Conservation (phyloP, 805 yeast genomes). For the Pichia manshurica region DNA sequence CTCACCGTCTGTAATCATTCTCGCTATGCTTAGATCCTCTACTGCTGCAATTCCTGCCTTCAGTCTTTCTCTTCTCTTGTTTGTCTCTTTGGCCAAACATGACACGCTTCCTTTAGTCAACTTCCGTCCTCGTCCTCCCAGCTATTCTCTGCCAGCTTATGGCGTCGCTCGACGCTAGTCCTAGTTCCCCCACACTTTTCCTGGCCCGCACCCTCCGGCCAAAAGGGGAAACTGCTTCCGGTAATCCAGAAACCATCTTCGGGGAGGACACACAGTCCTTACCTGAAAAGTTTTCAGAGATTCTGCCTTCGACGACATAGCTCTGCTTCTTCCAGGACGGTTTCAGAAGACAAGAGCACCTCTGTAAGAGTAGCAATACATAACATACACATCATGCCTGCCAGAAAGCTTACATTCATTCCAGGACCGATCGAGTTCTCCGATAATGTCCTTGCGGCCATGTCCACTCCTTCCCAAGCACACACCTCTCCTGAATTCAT, state of each 20-base stretch:
- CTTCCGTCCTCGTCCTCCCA: neutral
- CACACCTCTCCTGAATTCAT: slow-evolving; percentile 86
- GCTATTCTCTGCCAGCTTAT: neutral
- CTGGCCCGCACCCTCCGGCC: neutral
- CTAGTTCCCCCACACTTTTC: too few species aligned
- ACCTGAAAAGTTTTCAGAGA: too few species aligned
- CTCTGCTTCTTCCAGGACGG: too few species aligned
- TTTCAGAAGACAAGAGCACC: too few species aligned
- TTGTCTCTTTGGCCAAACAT: too few species aligned
- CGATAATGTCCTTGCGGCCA: slow-evolving; percentile 70
- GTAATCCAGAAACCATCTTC: neutral
- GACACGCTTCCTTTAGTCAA: neutral
- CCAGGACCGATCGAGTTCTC: slow-evolving; percentile 48
- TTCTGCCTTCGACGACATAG: too few species aligned
- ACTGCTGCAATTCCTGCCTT: too few species aligned
- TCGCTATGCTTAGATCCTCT: neutral
- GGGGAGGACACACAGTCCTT: too few species aligned
- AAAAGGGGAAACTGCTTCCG: neutral
- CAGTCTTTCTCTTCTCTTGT: too few species aligned
- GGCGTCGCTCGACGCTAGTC: neutral
- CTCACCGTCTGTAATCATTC: slow-evolving; percentile 81
- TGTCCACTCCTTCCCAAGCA: slow-evolving; percentile 79
- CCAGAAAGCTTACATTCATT: slow-evolving; percentile 31
- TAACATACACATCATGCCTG: slow-evolving; percentile 15
- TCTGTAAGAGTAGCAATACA: too few species aligned